Base-by-base conservation (phyloP, 306 rosid species). In the Ormosia emarginata region DNA sequence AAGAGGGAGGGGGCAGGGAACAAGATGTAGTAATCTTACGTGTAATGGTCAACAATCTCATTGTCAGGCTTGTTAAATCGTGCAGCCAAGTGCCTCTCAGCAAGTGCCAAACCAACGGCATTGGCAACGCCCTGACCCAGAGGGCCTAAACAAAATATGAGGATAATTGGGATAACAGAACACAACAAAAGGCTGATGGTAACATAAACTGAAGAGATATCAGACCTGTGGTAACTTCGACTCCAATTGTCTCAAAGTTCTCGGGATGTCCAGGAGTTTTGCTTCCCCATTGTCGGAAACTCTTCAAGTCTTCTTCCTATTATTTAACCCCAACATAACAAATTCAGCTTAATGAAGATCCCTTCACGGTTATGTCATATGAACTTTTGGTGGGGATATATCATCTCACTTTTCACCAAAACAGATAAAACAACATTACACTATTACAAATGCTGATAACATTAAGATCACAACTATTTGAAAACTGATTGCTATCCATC, bases 181-280 rank as follows among this genome's bases (percentile, higher is more conserved):
- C 69, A 81, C 40, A 62, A 72, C n/a, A 55, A 87, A 67, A 14
- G 32, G 13, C 15, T 12, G 3, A 37, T 8, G 12, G 29, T 32
- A 77, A 61, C 58, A 56, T 6, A 53, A 67, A 68, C 32, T 11
- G 49, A 52, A 43, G 59, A 46, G 50, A 74, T 67, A 88, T 77
- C 67, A 4, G 8, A 96, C 99, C 98, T 53, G 99, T 96, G 78
- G 99, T 96, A 39, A 96, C 99, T 90, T 96, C 99, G 87, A 94
- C 82, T 71, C 99, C 99, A 34, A 84, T 70, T 3, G 99, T 96
- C 92, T 96, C 99, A 61, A 96, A 96, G 89, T 96, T 92, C 88
- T 96, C 98, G 1, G 99, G 99, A 69, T 96, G 98, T 80, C 98
- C 98, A 15, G 99, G 99, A 55, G 97, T 92, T 79, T n/a, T 92